Evolutionary conservation across 208 protist genomes (phyloP).

Genomic region (Crithidia sp.): DNA sequence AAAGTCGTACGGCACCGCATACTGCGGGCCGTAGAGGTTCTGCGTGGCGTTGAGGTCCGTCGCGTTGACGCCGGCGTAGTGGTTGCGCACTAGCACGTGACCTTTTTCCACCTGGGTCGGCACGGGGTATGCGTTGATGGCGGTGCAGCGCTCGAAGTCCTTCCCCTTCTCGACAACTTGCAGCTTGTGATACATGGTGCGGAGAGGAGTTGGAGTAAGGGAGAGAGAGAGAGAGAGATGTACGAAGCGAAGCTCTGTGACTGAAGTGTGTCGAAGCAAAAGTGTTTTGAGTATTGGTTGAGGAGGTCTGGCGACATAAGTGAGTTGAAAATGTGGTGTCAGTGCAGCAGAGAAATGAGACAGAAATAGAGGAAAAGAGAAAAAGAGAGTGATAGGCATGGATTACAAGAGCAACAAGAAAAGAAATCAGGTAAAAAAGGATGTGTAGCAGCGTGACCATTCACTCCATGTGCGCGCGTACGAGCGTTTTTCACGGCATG

Average conservation of each 20-base stretch:
- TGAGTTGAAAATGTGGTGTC: no score
- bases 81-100: slow-evolving; percentile 33
- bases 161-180: slow-evolving; percentile 38
- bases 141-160: slow-evolving; percentile 37
- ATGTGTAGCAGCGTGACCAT: no score
- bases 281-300: no score
- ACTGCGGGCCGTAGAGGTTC: slow-evolving; percentile 33
- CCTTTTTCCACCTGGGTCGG: slow-evolving; percentile 24
- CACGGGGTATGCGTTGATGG: slow-evolving; percentile 18
- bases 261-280: no score
- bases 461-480: no score
- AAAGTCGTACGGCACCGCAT: slow-evolving; percentile 32
- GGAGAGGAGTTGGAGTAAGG: neutral
- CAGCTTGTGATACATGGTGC: slow-evolving; percentile 26
- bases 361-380: no score
- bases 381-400: no score
- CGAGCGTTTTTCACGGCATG: no score
- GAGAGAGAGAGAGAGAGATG: neutral
- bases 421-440: neutral
- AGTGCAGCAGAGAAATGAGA: no score
- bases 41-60: slow-evolving; percentile 43
- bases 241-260: no score
- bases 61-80: slow-evolving; percentile 46
- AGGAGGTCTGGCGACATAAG: no score
- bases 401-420: neutral